Evolutionary conservation across 2,329 filamentous ascomycete species (phyloP), one percentile per base, ranked within the genome.

Genomic region (Neoscytalidium dimidiatum): DNA sequence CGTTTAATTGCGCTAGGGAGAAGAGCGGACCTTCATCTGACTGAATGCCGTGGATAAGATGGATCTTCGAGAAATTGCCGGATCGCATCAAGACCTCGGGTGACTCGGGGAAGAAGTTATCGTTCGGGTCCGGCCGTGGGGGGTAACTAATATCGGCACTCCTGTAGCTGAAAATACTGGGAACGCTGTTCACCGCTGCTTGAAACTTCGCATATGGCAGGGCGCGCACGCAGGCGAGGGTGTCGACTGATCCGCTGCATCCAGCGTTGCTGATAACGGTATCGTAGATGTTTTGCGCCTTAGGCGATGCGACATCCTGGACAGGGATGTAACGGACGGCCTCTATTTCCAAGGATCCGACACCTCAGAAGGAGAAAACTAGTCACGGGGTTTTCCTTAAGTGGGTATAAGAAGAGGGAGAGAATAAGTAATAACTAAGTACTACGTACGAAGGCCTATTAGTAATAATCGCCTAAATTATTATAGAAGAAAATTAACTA

Each of bases 1-100:
- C 79, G 73, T 93, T 92, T 33, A 77, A 72, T 68, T 91, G 89
- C 74, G 89, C 88, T 35, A 94, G 80, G 4, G 88, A 82, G 73
- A 94, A 92, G 1, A 94, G 76, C 0, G 91, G 92, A 19, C 91
- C 90, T 75, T 94, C 91, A 72, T 94, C 91, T 79, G 94, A 90
- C 75, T 92, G 90, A 71, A 92, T 85, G 46, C 91, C 90, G 43
- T 90, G 84, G 64, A 90, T 89, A 72, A 89, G 83, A 1, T 87
- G 87, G 0, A 89, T 83, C 11, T 82, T 81, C 7, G 86, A 83
- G 67, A 86, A 81, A n/a, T 14, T 31, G 14, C 88, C 86, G 0
- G 74, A 70, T 2, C 69, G 63, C 1, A 84, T 78, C 4, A 91
- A 79, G 0, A 83, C 63, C 0, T 94, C 90, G 0, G 90, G 88